Conservation (phyloP, 495 filamentous ascomycete species). For the Sordaria brevicollis region DNA sequence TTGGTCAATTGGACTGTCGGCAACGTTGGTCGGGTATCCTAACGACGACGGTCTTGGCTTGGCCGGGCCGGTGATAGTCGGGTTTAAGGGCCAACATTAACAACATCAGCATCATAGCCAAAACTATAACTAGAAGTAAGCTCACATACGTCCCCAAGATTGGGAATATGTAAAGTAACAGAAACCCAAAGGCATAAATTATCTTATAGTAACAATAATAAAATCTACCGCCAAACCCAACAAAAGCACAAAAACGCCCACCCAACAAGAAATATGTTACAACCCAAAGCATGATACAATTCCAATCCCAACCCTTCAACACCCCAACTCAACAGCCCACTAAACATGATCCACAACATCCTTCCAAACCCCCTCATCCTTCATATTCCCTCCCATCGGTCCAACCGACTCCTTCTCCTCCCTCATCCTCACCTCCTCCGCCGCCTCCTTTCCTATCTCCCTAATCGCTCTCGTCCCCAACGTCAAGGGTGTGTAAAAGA, state of each 20-base stretch:
- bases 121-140: too few relatives aligned
- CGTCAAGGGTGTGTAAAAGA: slow-evolving; percentile 28
- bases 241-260: too few relatives aligned
- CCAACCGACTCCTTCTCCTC: slow-evolving; percentile 1
- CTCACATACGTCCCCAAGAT: too few relatives aligned
- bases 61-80: neutral
- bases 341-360: neutral
- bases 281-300: too few relatives aligned
- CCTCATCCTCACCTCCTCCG: slow-evolving; percentile 7
- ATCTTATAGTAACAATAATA: too few relatives aligned
- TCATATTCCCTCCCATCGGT: neutral
- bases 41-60: neutral
- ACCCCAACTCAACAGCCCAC: too few relatives aligned
- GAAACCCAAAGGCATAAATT: too few relatives aligned
- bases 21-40: neutral
- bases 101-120: neutral
- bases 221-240: too few relatives aligned
- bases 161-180: too few relatives aligned
- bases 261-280: too few relatives aligned
- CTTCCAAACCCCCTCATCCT: neutral
- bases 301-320: neutral
- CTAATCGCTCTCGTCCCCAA: slow-evolving; percentile 17
- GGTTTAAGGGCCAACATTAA: neutral
- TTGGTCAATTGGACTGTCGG: neutral
- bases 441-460: slow-evolving; percentile 23